Evolutionary conservation across 2,329 filamentous ascomycete species (phyloP).

Genomic region (Apiospora aurea): DNA sequence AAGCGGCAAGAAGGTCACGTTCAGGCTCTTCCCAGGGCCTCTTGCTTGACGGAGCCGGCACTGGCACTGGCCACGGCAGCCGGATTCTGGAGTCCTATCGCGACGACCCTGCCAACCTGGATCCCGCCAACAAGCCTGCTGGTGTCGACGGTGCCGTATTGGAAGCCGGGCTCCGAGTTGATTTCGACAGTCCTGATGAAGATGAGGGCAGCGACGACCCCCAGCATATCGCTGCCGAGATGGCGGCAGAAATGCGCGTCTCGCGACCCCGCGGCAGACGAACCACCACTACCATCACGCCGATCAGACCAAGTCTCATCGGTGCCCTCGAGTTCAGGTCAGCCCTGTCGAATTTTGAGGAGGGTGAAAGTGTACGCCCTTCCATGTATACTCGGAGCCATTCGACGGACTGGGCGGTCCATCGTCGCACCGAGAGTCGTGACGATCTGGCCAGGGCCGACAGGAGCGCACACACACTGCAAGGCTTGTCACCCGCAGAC

Average conservation of each 20-base stretch:
- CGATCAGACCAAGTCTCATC: slow-evolving; percentile 90
- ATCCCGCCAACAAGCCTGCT: slow-evolving; percentile 30
- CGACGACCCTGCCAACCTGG: slow-evolving; percentile 55
- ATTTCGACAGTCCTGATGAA: slow-evolving; percentile 59
- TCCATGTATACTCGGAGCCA: slow-evolving; percentile 74
- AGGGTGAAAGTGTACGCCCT: slow-evolving; percentile 77
- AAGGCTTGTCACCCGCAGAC: slow-evolving; percentile 22
- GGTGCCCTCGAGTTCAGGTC: slow-evolving; percentile 94
- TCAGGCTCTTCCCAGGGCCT: slow-evolving; percentile 78
- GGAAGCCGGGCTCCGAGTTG: slow-evolving; percentile 55
- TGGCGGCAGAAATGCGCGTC: slow-evolving; percentile 92
- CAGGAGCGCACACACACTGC: not conserved
- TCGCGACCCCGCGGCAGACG: slow-evolving; percentile 70
- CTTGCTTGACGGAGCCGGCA: slow-evolving; percentile 61
- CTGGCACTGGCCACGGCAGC: slow-evolving; percentile 51
- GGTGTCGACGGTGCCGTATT: slow-evolving; percentile 50
- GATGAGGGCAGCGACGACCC: slow-evolving; percentile 63
- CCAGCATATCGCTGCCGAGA: slow-evolving; percentile 75
- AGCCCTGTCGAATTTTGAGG: slow-evolving; percentile 85
- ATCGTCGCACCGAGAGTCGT: slow-evolving; percentile 6
- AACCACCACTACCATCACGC: slow-evolving; percentile 77
- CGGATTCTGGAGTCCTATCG: slow-evolving; percentile 72
- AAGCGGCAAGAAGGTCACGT: slow-evolving; percentile 65
- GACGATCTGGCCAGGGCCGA: not conserved
- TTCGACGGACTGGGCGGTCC: slow-evolving; percentile 63